Evolutionary conservation across 768 basidiomycete species (phyloP).

Genomic region (Mycena haematopus): DNA sequence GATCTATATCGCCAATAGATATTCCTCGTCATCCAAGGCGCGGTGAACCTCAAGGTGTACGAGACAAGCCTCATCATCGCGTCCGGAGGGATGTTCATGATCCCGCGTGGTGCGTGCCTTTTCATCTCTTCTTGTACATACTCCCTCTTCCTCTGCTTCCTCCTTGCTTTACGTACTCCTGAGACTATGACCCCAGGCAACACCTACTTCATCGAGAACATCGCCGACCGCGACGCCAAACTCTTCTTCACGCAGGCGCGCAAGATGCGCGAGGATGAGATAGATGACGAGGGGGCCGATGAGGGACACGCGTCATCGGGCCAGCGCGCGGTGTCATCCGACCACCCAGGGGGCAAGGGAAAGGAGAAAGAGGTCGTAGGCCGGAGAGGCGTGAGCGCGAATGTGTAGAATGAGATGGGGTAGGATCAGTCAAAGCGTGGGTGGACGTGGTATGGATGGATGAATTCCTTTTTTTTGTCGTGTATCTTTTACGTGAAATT

Average conservation of each 20-base stretch:
- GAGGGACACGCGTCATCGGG: neutral
- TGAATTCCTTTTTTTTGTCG: neutral
- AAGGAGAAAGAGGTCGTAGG: neutral
- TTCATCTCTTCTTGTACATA: too few species aligned
- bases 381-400: conserved; percentile 15
- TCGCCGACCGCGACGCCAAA: conserved; percentile 76
- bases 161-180: neutral
- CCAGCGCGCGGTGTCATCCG: conserved; percentile 6
- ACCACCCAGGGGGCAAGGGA: neutral
- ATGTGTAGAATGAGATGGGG: neutral
- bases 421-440: too few species aligned
- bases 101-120: conserved; percentile 74
- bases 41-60: conserved; percentile 86
- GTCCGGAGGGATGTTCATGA: conserved; percentile 86
- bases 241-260: conserved; percentile 94
- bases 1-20: conserved; percentile 37
- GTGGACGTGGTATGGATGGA: neutral
- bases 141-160: too few species aligned
- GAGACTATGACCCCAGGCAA: conserved; percentile 65
- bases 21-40: conserved; percentile 83
- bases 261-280: conserved; percentile 38
- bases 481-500: too few species aligned
- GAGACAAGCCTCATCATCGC: conserved; percentile 78
- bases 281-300: neutral
- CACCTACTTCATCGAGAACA: conserved; percentile 89